Percentiles rank a stretch among this genome's conserved stretches.
These are phyloP conservation scores for Oryza coarctata DNA, from an alignment of 176 grass and related monocot genomes.

Conservation along the genomic window DNA sequence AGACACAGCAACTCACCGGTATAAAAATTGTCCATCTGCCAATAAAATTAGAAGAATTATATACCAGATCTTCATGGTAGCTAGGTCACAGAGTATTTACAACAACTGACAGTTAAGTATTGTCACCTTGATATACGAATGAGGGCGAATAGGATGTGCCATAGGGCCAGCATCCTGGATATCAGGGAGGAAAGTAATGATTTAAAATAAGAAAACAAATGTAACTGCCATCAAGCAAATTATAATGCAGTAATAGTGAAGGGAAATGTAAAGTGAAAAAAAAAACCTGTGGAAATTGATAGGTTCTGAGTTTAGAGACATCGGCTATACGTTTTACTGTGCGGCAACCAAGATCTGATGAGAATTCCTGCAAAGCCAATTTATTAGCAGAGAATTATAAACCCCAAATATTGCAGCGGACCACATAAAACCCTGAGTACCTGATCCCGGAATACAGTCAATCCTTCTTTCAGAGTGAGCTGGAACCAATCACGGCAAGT, in stretches of 20 bases:
- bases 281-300: constrained; percentile 94
- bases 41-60: constrained; percentile 49
- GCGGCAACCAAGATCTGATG: constrained; percentile 87
- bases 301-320: constrained; percentile 91
- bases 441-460: constrained; percentile 99
- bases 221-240: constrained; percentile 19
- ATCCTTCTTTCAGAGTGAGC: constrained; percentile 94
- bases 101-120: constrained; percentile 25
- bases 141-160: constrained; percentile 95
- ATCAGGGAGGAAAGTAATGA: constrained; percentile 38
- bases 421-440: constrained; percentile 34
- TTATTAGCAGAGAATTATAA: constrained; percentile 26
- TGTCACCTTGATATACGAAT: constrained; percentile 96
- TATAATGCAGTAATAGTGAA: constrained; percentile 11
- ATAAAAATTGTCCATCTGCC: constrained; percentile 99
- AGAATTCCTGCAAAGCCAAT: constrained; percentile 75
- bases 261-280: constrained; percentile 11
- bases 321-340: constrained; percentile 93
- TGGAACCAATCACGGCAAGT: constrained; percentile 99
- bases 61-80: constrained; percentile 8
- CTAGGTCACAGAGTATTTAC: constrained; percentile 23
- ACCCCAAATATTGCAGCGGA: constrained; percentile 20
- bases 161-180: constrained; percentile 96
- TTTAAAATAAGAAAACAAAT: constrained; percentile 24
- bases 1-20: constrained; percentile 55